phyloP scores from a whole-genome alignment of 2,329 filamentous ascomycete species.

The Apiospora pterosperma region DNA sequence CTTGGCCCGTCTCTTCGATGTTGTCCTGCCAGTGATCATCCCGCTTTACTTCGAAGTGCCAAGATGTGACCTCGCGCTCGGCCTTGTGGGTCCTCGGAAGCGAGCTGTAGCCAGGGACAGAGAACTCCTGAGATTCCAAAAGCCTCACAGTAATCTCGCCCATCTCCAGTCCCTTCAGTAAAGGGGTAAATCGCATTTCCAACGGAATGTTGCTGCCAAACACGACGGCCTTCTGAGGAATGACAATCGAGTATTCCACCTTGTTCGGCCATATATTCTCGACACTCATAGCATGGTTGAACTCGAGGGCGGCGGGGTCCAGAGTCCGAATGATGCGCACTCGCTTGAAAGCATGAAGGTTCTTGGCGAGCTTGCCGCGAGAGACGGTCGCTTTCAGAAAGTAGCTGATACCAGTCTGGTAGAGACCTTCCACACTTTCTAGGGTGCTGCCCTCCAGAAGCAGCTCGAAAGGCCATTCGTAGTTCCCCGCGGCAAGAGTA shows the following conservation, averaged over 20 bases:
- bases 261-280: slow-evolving; percentile 99
- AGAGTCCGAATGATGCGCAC: slow-evolving; percentile 75
- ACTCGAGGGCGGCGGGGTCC: slow-evolving; percentile 71
- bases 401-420: slow-evolving; percentile 85
- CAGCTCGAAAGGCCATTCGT: slow-evolving; percentile 78
- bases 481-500: slow-evolving; percentile 68
- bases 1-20: slow-evolving; percentile 64
- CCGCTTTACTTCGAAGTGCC: slow-evolving; percentile 52
- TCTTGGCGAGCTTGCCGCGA: slow-evolving; percentile 83
- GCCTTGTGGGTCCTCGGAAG: slow-evolving; percentile 56
- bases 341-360: slow-evolving; percentile 76
- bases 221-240: slow-evolving; percentile 90
- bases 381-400: slow-evolving; percentile 87
- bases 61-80: slow-evolving; percentile 60
- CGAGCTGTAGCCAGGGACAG: slow-evolving; percentile 42
- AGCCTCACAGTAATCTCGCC: slow-evolving; percentile 80
- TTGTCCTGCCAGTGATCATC: slow-evolving; percentile 67
- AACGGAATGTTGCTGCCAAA: slow-evolving; percentile 85
- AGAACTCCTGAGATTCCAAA: slow-evolving; percentile 72
- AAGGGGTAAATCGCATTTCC: slow-evolving; percentile 81
- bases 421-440: slow-evolving; percentile 88
- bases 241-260: slow-evolving; percentile 89
- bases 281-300: slow-evolving; percentile 87
- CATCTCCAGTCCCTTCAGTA: slow-evolving; percentile 84
- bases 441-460: slow-evolving; percentile 68